Conservation (phyloP, 441 rosid genomes). For the Adansonia madagascariensis region DNA sequence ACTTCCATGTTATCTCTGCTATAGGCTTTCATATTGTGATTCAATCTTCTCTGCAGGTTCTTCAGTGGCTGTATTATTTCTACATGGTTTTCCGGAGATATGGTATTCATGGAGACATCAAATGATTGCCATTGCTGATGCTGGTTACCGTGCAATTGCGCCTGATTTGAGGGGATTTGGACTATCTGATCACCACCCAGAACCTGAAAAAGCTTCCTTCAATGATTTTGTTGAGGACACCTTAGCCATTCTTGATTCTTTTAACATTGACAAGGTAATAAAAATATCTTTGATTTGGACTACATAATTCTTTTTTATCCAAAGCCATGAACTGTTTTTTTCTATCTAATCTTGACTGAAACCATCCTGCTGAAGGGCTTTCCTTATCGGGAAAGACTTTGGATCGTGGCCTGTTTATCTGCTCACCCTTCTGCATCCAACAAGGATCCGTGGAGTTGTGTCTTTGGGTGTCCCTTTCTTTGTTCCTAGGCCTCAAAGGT, state of each 20-base stretch:
- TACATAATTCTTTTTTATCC: too few species aligned
- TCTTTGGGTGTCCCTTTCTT: slow-evolving; percentile 49
- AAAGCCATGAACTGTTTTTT: too few species aligned
- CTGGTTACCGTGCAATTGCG: slow-evolving; percentile 54
- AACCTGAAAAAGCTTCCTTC: slow-evolving; percentile 46
- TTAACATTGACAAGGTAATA: slow-evolving; percentile 44
- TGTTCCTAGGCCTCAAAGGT: slow-evolving; percentile 32
- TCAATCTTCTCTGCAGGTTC: slow-evolving; percentile 32
- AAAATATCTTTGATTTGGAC: too few species aligned
- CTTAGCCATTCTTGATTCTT: slow-evolving; percentile 42
- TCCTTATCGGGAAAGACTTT: slow-evolving; percentile 54
- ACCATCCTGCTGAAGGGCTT: slow-evolving; percentile 34
- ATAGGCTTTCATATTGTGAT: too few species aligned
- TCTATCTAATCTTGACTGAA: too few species aligned
- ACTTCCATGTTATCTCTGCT: too few species aligned
- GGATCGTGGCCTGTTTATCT: slow-evolving; percentile 43
- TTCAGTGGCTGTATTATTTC: slow-evolving; percentile 45
- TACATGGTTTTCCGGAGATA: slow-evolving; percentile 67
- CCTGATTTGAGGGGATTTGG: slow-evolving; percentile 59
- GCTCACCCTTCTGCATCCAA: slow-evolving; percentile 43
- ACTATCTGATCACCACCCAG: slow-evolving; percentile 48
- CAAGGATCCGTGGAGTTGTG: slow-evolving; percentile 44
- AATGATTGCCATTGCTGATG: slow-evolving; percentile 50
- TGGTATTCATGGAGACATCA: slow-evolving; percentile 71
- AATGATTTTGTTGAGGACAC: slow-evolving; percentile 39